A percentile compares a stretch with the other conserved stretches of the same genome.
Evolutionary conservation across 1,284 basidiomycete genomes (phyloP).

Genomic region (Microbotryum saponariae): DNA sequence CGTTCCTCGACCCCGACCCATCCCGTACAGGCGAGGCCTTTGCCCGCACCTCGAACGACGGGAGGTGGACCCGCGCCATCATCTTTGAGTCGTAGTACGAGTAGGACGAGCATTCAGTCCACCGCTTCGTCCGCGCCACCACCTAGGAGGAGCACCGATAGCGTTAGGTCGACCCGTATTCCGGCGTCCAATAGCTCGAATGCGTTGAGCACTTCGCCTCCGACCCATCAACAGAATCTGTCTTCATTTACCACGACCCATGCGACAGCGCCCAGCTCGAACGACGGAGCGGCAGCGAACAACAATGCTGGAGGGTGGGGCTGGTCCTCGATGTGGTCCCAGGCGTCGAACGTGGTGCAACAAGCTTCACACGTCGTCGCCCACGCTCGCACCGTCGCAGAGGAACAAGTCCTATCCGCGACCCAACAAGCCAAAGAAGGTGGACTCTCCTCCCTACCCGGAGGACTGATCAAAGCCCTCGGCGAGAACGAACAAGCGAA

Average conservation of each 20-base stretch:
- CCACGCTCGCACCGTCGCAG: constrained; percentile 77
- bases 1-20: constrained; percentile 46
- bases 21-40: constrained; percentile 27
- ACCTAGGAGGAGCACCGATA: constrained; percentile 20
- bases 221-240: neutral
- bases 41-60: constrained; percentile 2
- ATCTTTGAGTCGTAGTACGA: constrained; percentile 7
- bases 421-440: constrained; percentile 50
- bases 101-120: constrained; percentile 8
- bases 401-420: constrained; percentile 51
- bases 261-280: neutral
- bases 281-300: constrained; percentile 10
- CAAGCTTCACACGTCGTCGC: constrained; percentile 77
- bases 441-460: constrained; percentile 44
- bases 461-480: constrained; percentile 42
- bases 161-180: constrained; percentile 5
- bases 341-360: constrained; percentile 74
- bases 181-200: neutral
- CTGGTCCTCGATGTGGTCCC: constrained; percentile 67
- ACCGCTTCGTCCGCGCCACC: neutral
- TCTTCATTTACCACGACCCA: neutral
- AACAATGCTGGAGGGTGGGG: constrained; percentile 45
- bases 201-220: neutral
- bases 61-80: neutral
- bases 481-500: constrained; percentile 56